Percentiles rank a stretch among this genome's conserved stretches.
phyloP scores from a whole-genome alignment of 2,329 filamentous ascomycete species.

The Fusarium sp. region DNA sequence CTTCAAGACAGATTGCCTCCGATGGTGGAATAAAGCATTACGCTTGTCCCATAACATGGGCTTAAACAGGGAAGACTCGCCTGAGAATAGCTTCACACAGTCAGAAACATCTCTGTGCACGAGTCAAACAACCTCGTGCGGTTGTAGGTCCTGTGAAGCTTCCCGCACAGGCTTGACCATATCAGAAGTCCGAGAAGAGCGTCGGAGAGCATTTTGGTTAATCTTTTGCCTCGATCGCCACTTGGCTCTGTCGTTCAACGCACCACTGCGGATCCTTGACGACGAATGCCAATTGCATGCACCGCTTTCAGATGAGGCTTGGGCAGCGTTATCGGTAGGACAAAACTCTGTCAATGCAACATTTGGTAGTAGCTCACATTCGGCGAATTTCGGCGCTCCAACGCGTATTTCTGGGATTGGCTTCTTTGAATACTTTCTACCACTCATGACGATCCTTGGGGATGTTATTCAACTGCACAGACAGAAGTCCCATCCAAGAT shows the following conservation, averaged over 20 bases:
- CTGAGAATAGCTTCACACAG: not conserved
- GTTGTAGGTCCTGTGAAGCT: not conserved
- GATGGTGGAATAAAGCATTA: not conserved
- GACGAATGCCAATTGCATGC: not conserved
- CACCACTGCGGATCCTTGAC: not conserved
- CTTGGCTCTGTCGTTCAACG: not conserved
- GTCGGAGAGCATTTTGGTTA: not conserved
- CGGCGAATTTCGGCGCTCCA: not conserved
- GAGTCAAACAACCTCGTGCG: not conserved
- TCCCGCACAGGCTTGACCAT: not conserved
- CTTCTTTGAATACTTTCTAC: not conserved
- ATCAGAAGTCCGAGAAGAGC: not conserved
- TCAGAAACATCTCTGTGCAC: not conserved
- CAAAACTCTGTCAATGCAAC: fast-evolving
- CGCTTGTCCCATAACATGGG: not conserved
- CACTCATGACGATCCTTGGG: not conserved
- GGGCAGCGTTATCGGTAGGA: not conserved
- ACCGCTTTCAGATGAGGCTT: not conserved
- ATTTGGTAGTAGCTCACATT: not conserved
- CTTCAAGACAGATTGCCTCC: not conserved
- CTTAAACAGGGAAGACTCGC: not conserved
- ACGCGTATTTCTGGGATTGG: not conserved
- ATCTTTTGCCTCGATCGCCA: not conserved
- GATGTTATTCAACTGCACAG: not conserved
- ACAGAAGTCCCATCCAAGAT: not conserved